Conservation (phyloP, 805 yeast species). For the Sugiyamaella smithiae region DNA sequence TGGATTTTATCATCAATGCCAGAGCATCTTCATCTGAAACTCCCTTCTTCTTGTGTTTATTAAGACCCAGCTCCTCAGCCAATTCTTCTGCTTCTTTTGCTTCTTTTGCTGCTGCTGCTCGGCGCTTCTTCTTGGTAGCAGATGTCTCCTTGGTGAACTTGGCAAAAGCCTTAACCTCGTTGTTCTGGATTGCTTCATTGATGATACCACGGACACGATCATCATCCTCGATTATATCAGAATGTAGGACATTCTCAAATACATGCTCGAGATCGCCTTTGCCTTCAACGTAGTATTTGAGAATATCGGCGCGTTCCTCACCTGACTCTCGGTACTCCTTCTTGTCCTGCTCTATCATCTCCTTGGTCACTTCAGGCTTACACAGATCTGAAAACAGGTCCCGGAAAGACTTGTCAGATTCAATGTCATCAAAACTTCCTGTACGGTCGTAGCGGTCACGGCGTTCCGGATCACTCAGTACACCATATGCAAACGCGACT, state of each 20-base stretch:
- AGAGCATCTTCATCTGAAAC: conserved; percentile 31
- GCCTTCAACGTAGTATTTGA: conserved; percentile 52
- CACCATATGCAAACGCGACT: conserved; percentile 71
- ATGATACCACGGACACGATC: conserved; percentile 55
- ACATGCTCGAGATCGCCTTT: conserved; percentile 68
- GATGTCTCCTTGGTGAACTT: conserved; percentile 52
- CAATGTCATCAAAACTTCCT: conserved; percentile 54
- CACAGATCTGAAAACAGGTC: conserved; percentile 38
- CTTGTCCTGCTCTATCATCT: conserved; percentile 64
- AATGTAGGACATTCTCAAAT: conserved; percentile 76
- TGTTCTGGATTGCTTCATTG: conserved; percentile 41
- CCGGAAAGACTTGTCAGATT: conserved; percentile 33
- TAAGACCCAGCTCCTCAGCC: conserved; percentile 50
- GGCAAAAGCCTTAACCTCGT: conserved; percentile 38
- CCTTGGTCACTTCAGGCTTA: conserved; percentile 36
- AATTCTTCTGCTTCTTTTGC: conserved; percentile 54
- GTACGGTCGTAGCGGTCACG: conserved; percentile 65
- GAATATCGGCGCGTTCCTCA: conserved; percentile 52
- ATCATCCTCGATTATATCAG: conserved; percentile 64
- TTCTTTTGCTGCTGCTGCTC: conserved; percentile 38
- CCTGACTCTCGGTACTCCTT: conserved; percentile 51
- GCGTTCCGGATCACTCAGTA: conserved; percentile 57
- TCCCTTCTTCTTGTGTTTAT: conserved; percentile 37
- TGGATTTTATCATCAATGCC: conserved; percentile 36
- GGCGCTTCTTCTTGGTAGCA: conserved; percentile 45